phyloP scores from a whole-genome alignment of 345 rosid genomes.

The Raphanus raphanistrum region DNA sequence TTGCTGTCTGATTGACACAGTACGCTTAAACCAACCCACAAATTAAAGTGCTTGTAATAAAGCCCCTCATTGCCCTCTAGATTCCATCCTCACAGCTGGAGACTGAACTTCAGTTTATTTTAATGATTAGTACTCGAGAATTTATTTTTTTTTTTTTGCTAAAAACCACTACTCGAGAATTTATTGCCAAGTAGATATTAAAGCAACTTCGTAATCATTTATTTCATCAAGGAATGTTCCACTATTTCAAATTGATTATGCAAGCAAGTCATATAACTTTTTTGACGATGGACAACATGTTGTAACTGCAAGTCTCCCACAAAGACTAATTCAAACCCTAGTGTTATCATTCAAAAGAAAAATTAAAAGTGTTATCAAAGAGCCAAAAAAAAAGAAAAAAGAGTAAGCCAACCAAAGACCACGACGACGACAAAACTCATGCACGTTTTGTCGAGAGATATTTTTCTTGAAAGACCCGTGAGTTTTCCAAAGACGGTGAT shows the following conservation, averaged over 20 bases:
- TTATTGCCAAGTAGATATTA: no score
- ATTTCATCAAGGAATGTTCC: not conserved
- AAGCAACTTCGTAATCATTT: not conserved
- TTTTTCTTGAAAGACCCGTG: not conserved
- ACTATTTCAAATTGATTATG: not conserved
- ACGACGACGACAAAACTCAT: not conserved
- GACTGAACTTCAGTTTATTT: not conserved
- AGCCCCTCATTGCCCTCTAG: no score
- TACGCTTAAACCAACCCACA: no score
- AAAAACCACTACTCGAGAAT: not conserved
- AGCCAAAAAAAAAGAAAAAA: not conserved
- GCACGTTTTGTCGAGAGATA: not conserved
- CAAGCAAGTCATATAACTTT: not conserved
- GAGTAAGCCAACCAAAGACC: not conserved
- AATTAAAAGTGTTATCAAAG: not conserved
- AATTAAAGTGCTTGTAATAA: no score
- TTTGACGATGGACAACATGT: no score
- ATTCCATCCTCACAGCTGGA: no score
- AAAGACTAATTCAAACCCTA: no score
- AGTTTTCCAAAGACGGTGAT: not conserved
- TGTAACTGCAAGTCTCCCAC: not conserved
- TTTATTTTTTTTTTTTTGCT: not conserved
- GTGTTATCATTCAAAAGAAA: no score
- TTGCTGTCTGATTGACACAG: not conserved
- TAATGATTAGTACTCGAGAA: not conserved